phyloP scores from a whole-genome alignment of 352 stramenopile species.

The Phytophthora fragariae region DNA sequence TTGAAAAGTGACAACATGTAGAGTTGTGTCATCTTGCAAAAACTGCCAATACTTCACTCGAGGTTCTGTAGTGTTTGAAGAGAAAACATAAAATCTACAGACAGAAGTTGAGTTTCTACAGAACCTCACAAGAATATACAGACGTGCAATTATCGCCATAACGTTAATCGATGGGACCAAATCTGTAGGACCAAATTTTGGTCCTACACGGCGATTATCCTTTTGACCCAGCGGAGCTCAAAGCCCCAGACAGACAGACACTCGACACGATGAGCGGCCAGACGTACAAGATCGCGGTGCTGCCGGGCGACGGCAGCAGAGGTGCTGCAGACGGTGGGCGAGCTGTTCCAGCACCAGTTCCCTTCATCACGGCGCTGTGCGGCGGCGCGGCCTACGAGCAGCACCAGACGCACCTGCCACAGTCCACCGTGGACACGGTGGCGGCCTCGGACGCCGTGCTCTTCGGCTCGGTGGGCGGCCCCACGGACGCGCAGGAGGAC shows the following conservation, averaged over 20 bases:
- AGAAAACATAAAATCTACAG: too few relatives aligned
- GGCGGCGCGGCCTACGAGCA: slow-evolving; percentile 96
- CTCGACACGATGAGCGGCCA: slow-evolving; percentile 38
- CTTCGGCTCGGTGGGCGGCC: slow-evolving; percentile 97
- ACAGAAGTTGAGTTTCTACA: too few relatives aligned
- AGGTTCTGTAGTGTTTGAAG: too few relatives aligned
- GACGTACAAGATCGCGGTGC: slow-evolving; percentile 93
- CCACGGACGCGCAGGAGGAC: slow-evolving; percentile 90
- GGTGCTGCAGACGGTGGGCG: slow-evolving; percentile 87
- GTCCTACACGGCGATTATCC: not conserved
- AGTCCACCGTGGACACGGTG: slow-evolving; percentile 95
- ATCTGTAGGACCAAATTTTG: too few relatives aligned
- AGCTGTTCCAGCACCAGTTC: slow-evolving; percentile 91
- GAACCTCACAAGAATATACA: too few relatives aligned
- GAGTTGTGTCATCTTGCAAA: too few relatives aligned
- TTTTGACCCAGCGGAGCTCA: slow-evolving; percentile 21
- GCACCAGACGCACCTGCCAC: slow-evolving; percentile 93
- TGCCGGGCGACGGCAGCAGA: slow-evolving; percentile 98
- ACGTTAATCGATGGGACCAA: too few relatives aligned
- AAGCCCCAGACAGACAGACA: not conserved
- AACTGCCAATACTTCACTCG: too few relatives aligned
- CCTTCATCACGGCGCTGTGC: slow-evolving; percentile 95
- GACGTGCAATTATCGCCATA: too few relatives aligned
- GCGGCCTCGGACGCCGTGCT: slow-evolving; percentile 92
- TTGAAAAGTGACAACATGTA: too few relatives aligned